A percentile compares a stretch with the other conserved stretches of the same genome.
phyloP scores from a whole-genome alignment of 305 asterid genomes.

The Rubia peregrina region DNA sequence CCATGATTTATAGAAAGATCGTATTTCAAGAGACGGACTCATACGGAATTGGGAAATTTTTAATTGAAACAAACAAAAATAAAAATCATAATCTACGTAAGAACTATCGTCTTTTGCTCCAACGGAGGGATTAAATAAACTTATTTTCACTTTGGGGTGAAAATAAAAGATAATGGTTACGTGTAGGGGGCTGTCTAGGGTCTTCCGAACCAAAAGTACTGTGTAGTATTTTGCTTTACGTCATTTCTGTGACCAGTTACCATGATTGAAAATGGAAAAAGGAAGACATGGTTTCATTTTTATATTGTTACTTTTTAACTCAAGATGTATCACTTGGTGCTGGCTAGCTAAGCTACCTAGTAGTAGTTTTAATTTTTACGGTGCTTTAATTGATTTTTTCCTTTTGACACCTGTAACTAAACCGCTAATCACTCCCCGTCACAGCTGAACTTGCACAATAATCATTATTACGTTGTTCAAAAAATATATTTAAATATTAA shows the following conservation, averaged over 20 bases:
- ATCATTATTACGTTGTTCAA: too few relatives aligned
- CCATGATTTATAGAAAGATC: too few relatives aligned
- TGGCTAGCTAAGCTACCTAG: not conserved
- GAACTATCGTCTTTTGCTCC: too few relatives aligned
- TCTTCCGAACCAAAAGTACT: constrained; percentile 7
- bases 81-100: too few relatives aligned
- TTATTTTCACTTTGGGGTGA: not conserved
- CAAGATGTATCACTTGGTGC: not conserved
- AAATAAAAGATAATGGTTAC: not conserved
- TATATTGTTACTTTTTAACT: not conserved
- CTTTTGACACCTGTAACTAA: not conserved
- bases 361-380: not conserved
- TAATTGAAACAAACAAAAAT: too few relatives aligned
- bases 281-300: constrained; percentile 3
- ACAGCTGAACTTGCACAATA: too few relatives aligned
- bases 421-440: too few relatives aligned
- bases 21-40: too few relatives aligned
- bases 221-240: constrained; percentile 23
- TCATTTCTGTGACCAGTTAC: constrained; percentile 21
- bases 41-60: too few relatives aligned
- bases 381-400: not conserved
- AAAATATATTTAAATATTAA: too few relatives aligned
- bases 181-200: constrained; percentile 2
- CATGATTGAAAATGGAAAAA: constrained; percentile 21
- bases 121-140: too few relatives aligned